Evolutionary conservation across 768 basidiomycete species (phyloP).

Genomic region (Mrakia hoshinonis): DNA sequence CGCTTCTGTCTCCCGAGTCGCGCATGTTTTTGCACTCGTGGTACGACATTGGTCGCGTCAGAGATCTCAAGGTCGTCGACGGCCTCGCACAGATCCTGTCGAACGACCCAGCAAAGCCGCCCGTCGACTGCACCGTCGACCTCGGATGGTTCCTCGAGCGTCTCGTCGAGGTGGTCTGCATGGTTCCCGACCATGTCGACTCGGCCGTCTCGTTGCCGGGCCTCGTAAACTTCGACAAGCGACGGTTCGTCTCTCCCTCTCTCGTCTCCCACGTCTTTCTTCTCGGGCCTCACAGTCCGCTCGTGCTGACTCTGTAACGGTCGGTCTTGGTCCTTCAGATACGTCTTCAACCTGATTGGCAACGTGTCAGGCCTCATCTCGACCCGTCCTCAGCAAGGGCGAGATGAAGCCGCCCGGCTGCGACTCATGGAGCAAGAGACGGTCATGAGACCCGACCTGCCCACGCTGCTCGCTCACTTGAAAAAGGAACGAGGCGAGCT

Average conservation of each 20-base stretch:
- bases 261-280: neutral
- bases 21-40: slow-evolving; percentile 69
- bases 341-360: slow-evolving; percentile 57
- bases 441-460: slow-evolving; percentile 40
- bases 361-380: slow-evolving; percentile 49
- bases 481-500: neutral
- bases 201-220: slow-evolving; percentile 50
- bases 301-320: too few relatives aligned
- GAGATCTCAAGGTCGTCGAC: slow-evolving; percentile 55
- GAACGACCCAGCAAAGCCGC: slow-evolving; percentile 40
- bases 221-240: slow-evolving; percentile 72
- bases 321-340: slow-evolving; percentile 45
- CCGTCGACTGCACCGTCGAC: slow-evolving; percentile 58
- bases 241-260: slow-evolving; percentile 49
- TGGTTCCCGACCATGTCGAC: slow-evolving; percentile 57
- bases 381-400: slow-evolving; percentile 43
- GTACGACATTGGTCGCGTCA: slow-evolving; percentile 59
- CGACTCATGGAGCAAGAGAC: slow-evolving; percentile 66
- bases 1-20: slow-evolving; percentile 67
- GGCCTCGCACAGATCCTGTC: slow-evolving; percentile 46
- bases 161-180: slow-evolving; percentile 66
- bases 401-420: slow-evolving; percentile 64
- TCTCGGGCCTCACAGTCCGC: slow-evolving; percentile 4
- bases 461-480: neutral
- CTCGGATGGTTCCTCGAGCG: slow-evolving; percentile 76